Percentiles rank a stretch among this genome's conserved stretches.
phyloP scores from a whole-genome alignment of 768 basidiomycete species.

The Leucocoprinus leucothites region DNA sequence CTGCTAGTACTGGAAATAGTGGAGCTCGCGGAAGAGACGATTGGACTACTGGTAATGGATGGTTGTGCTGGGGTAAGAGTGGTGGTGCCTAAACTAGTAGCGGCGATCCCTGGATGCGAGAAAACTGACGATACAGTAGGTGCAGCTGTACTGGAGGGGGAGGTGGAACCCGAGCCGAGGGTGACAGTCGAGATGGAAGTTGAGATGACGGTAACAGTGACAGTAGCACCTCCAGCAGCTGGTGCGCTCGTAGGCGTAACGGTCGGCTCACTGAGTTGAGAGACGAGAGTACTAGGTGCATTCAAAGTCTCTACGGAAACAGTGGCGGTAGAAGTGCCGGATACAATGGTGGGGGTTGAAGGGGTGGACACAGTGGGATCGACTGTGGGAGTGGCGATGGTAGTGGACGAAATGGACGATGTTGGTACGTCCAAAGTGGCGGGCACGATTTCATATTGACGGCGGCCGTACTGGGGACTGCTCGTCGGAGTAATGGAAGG shows the following conservation, averaged over 20 bases:
- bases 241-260: not conserved
- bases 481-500: not conserved
- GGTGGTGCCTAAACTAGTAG: not conserved
- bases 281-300: conserved; percentile 13
- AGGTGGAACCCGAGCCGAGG: not conserved
- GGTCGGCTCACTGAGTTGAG: not conserved
- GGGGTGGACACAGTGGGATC: not conserved
- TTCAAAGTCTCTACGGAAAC: conserved; percentile 2
- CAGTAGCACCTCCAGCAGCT: conserved; percentile 30
- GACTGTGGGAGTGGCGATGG: not conserved
- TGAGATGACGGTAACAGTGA: conserved; percentile 16
- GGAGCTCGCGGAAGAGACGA: too few relatives aligned
- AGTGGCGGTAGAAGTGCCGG: conserved; percentile 8
- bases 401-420: not conserved
- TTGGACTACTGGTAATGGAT: too few relatives aligned
- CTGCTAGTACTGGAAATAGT: too few relatives aligned
- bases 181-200: conserved; percentile 7
- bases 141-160: not conserved
- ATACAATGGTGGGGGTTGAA: not conserved
- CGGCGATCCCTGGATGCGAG: not conserved
- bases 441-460: conserved; percentile 15
- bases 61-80: too few relatives aligned
- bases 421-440: conserved; percentile 9
- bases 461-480: conserved; percentile 5
- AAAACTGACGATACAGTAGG: not conserved